These are phyloP conservation scores for Ogataea trehaloabstinens DNA, from an alignment of 805 yeast genomes.

Conservation along the genomic window DNA sequence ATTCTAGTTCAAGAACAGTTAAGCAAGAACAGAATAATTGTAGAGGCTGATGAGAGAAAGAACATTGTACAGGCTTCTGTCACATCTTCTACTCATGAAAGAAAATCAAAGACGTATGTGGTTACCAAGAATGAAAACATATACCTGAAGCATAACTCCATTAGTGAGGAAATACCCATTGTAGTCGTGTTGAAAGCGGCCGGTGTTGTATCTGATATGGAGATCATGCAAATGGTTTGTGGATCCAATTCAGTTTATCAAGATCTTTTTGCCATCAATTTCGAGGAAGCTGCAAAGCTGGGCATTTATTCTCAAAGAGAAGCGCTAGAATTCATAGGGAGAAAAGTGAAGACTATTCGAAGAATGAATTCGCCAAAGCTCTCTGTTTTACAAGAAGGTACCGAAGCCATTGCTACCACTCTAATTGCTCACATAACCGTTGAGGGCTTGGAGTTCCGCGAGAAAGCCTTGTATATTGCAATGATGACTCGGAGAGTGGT, in stretches of 20 bases:
- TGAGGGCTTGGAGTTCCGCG: constrained; percentile 78
- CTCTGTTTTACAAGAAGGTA: constrained; percentile 84
- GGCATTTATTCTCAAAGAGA: constrained; percentile 90
- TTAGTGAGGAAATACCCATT: constrained; percentile 92
- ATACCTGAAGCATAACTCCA: constrained; percentile 91
- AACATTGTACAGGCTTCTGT: constrained; percentile 95
- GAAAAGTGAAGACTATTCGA: constrained; percentile 88
- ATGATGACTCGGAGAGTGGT: constrained; percentile 95
- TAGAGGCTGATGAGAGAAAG: constrained; percentile 95
- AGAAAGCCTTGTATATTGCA: constrained; percentile 91
- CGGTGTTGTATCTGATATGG: constrained; percentile 88
- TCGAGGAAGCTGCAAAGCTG: constrained; percentile 87
- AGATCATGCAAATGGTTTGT: constrained; percentile 90
- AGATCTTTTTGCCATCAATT: constrained; percentile 87
- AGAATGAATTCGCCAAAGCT: constrained; percentile 81
- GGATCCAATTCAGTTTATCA: constrained; percentile 87
- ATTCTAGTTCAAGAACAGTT: constrained; percentile 95
- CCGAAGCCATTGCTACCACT: constrained; percentile 94
- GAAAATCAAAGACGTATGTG: constrained; percentile 96
- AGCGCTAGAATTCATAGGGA: constrained; percentile 88
- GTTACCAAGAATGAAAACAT: constrained; percentile 87
- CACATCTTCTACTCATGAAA: constrained; percentile 95
- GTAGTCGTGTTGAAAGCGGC: constrained; percentile 93
- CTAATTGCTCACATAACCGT: constrained; percentile 94
- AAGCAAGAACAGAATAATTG: constrained; percentile 95